A percentile compares a stretch with the other conserved stretches of the same genome.
phyloP scores from a whole-genome alignment of 352 stramenopile species.

The Phytopythium chamaehyphon region DNA sequence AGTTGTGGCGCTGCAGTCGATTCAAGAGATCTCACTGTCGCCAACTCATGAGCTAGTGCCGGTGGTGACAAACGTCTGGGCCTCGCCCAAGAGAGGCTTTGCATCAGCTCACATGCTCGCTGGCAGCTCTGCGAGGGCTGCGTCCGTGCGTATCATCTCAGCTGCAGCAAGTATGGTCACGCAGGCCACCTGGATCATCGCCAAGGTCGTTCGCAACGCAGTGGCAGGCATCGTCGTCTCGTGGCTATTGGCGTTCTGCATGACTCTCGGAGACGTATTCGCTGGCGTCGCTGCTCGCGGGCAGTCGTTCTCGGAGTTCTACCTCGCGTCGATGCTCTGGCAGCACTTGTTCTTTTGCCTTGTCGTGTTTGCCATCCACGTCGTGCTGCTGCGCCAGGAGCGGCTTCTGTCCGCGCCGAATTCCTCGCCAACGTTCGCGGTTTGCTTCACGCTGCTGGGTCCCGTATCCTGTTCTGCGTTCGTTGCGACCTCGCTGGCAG shows the following conservation, averaged over 20 bases:
- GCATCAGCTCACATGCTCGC: not conserved
- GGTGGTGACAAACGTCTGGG: no score
- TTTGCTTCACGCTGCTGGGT: conserved; percentile 6
- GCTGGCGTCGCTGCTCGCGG: not conserved
- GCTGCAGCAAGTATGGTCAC: not conserved
- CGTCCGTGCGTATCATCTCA: not conserved
- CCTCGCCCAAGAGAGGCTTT: no score
- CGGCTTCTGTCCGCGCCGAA: conserved; percentile 3
- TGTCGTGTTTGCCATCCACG: conserved; percentile 14
- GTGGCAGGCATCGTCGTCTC: conserved; percentile 12
- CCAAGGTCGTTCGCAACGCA: conserved; percentile 19
- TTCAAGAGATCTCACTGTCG: no score
- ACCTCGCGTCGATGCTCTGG: conserved; percentile 16
- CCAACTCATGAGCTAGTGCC: no score
- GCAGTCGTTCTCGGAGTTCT: conserved; percentile 12
- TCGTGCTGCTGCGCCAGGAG: conserved; percentile 15
- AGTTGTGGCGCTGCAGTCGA: no score
- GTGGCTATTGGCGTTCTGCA: conserved; percentile 12
- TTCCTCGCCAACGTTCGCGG: conserved; percentile 1
- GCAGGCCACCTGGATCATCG: conserved; percentile 8
- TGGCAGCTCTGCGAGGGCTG: not conserved
- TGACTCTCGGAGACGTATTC: conserved; percentile 12
- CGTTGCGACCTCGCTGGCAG: conserved; percentile 1
- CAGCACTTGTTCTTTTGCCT: conserved; percentile 17
- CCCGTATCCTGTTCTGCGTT: conserved; percentile 6